These are phyloP conservation scores for Candida albicans DNA, from an alignment of 1,139 yeast genomes.

Conservation along the genomic window DNA sequence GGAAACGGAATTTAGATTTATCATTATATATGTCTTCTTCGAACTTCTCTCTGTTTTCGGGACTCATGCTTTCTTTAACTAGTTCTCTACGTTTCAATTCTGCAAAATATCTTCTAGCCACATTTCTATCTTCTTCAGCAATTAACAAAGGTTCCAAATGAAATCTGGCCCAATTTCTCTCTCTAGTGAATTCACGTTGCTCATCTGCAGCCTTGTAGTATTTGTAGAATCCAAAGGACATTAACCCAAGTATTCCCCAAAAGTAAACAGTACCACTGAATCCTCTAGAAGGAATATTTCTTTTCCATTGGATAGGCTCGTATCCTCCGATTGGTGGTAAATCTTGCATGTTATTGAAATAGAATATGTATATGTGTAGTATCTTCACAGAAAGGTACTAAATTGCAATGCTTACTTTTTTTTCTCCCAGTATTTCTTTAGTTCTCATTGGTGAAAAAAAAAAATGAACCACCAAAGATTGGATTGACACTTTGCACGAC, in stretches of 20 bases:
- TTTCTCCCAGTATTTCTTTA: not conserved
- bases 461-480: not conserved
- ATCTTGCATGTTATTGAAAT: constrained; percentile 56
- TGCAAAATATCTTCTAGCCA: constrained; percentile 69
- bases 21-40: constrained; percentile 48
- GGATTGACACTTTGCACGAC: not conserved
- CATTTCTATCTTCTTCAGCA: constrained; percentile 82
- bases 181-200: constrained; percentile 74
- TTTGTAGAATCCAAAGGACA: constrained; percentile 73
- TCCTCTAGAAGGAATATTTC: constrained; percentile 83
- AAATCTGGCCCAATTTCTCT: constrained; percentile 76
- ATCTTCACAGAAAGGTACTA: not conserved
- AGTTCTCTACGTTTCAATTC: constrained; percentile 67
- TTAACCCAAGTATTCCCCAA: constrained; percentile 60
- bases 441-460: not conserved
- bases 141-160: constrained; percentile 70
- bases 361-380: not conserved
- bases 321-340: constrained; percentile 88
- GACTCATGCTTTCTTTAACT: constrained; percentile 45
- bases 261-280: constrained; percentile 76
- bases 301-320: constrained; percentile 86
- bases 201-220: constrained; percentile 70
- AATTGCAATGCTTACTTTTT: not conserved
- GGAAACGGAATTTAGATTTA: constrained; percentile 48
- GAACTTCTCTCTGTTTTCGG: constrained; percentile 40